Evolutionary conservation across 1,139 yeast genomes (phyloP).

Genomic region (Taphrina pruni): DNA sequence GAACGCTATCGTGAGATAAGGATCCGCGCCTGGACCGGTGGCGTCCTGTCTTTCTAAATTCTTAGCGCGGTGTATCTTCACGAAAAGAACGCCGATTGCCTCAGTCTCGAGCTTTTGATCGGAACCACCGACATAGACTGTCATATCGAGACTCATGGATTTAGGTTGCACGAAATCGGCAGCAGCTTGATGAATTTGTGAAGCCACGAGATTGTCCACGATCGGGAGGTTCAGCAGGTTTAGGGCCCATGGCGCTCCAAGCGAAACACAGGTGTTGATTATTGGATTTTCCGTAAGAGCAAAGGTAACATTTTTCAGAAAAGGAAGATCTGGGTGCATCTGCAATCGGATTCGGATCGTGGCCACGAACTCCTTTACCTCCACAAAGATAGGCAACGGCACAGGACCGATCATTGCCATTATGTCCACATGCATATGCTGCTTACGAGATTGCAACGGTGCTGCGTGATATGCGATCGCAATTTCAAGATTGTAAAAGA

Average conservation of each 20-base stretch:
- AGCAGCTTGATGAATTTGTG: constrained; percentile 27
- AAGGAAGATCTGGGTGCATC: constrained; percentile 38
- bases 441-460: constrained; percentile 13
- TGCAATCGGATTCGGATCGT: constrained; percentile 36
- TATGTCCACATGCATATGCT: constrained; percentile 40
- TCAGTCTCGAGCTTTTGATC: constrained; percentile 31
- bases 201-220: constrained; percentile 28
- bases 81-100: constrained; percentile 34
- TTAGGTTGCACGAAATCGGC: constrained; percentile 38
- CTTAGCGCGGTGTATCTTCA: constrained; percentile 39
- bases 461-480: constrained; percentile 40
- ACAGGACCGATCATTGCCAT: constrained; percentile 25
- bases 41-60: constrained; percentile 33
- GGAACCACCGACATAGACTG: constrained; percentile 37
- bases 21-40: constrained; percentile 41
- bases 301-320: constrained; percentile 35
- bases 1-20: constrained; percentile 36
- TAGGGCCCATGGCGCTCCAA: constrained; percentile 39
- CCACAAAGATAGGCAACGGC: constrained; percentile 39
- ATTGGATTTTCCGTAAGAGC: constrained; percentile 36
- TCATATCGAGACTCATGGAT: constrained; percentile 39
- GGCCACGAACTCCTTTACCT: constrained; percentile 40
- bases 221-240: constrained; percentile 36
- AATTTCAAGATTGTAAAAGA: constrained; percentile 38
- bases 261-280: constrained; percentile 30